These are phyloP conservation scores for Centrapalus pauciflorus DNA, from an alignment of 129 eudicot genomes.

Conservation along the genomic window DNA sequence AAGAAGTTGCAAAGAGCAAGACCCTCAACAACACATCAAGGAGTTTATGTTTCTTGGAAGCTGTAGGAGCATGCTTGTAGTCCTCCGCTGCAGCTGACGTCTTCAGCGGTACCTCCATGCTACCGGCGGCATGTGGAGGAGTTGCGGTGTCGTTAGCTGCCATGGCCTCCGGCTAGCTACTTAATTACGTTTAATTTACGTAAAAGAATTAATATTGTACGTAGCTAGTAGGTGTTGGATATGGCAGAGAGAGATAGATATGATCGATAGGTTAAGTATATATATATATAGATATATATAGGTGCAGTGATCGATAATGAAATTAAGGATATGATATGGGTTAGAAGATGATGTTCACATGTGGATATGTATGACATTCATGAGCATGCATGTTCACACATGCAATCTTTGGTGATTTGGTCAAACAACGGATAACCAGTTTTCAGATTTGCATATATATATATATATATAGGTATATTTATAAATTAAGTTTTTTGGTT, in stretches of 20 bases:
- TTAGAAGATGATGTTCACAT: too few species aligned
- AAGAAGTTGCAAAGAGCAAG: constrained; percentile 38
- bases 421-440: background rate
- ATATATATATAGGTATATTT: too few species aligned
- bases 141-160: constrained; percentile 21
- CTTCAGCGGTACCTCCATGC: constrained; percentile 27
- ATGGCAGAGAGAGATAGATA: too few species aligned
- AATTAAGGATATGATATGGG: too few species aligned
- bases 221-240: too few species aligned
- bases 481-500: background rate
- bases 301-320: too few species aligned
- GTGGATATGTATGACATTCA: too few species aligned
- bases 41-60: constrained; percentile 21
- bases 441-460: constrained; percentile 16
- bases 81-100: constrained; percentile 10
- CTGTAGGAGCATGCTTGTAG: background rate
- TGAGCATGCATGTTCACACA: constrained; percentile 16
- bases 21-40: constrained; percentile 51
- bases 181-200: too few species aligned
- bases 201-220: too few species aligned
- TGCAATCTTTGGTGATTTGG: constrained; percentile 4
- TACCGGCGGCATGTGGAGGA: constrained; percentile 24
- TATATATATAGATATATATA: too few species aligned
- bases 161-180: constrained; percentile 10
- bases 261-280: background rate